phyloP scores from a whole-genome alignment of 2,329 filamentous ascomycete genomes.

The Penicillium griseofulvum region DNA sequence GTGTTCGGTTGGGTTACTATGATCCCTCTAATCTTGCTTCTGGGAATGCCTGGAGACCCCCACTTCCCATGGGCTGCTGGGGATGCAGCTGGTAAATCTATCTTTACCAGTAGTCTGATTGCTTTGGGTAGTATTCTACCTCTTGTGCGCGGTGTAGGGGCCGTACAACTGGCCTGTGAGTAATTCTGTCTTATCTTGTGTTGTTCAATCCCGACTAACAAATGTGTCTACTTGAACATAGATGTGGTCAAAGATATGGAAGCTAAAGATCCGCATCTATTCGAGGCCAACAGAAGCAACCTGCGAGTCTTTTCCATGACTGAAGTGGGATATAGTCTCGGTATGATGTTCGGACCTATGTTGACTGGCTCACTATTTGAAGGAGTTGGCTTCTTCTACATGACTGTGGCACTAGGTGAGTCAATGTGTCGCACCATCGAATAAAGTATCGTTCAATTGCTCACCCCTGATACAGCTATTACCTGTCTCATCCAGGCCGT shows the following conservation, averaged over 20 bases:
- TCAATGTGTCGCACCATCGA: slow-evolving; percentile 1
- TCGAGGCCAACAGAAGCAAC: slow-evolving; percentile 27
- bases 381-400: slow-evolving; percentile 18
- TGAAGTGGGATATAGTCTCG: slow-evolving; percentile 22
- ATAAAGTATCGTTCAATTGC: not conserved
- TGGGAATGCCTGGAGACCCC: slow-evolving; percentile 27
- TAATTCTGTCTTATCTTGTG: not conserved
- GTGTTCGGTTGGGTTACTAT: slow-evolving; percentile 21
- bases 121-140: slow-evolving; percentile 19
- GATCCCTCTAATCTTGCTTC: slow-evolving; percentile 21
- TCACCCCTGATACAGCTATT: not conserved
- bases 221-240: not conserved
- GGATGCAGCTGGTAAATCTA: slow-evolving; percentile 18
- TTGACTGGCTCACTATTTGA: slow-evolving; percentile 20
- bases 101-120: slow-evolving; percentile 21
- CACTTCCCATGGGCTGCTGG: slow-evolving; percentile 24
- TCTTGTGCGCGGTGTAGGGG: slow-evolving; percentile 26
- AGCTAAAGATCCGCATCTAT: slow-evolving; percentile 21
- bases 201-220: not conserved
- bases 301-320: slow-evolving; percentile 23
- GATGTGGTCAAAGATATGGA: slow-evolving; percentile 21
- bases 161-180: slow-evolving; percentile 29
- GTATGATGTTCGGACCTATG: slow-evolving; percentile 26
- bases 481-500: slow-evolving; percentile 4
- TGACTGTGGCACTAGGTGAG: slow-evolving; percentile 17